Conservation (phyloP, 2,329 filamentous ascomycete genomes). For the Trichophyton simii region DNA sequence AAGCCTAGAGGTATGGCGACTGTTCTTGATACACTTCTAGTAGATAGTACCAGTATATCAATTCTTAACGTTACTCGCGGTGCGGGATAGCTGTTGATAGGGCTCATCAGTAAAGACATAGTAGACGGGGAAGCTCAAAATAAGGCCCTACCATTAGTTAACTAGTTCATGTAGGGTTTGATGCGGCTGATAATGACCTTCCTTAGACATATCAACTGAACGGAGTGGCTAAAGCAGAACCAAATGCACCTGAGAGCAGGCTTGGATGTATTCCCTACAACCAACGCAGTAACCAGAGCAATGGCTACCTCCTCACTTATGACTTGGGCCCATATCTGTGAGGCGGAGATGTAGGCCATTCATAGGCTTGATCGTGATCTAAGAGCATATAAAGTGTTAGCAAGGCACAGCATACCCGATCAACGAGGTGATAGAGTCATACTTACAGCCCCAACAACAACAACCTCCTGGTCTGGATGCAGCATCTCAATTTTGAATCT, state of each 20-base stretch:
- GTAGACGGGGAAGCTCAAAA: no score
- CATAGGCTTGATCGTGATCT: background rate
- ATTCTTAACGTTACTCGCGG: no score
- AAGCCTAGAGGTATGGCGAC: conserved; percentile 13
- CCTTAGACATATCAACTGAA: no score
- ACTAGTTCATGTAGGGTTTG: no score
- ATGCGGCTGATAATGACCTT: no score
- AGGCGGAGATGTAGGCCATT: background rate
- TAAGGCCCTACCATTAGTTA: no score
- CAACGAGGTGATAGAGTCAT: no score
- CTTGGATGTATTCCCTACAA: no score
- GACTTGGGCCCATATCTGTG: background rate
- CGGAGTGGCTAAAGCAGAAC: no score
- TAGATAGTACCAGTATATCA: conserved; percentile 6
- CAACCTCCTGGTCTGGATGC: conserved; percentile 25
- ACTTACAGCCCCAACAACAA: conserved; percentile 26
- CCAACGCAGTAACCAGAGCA: background rate
- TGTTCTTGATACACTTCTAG: conserved; percentile 7
- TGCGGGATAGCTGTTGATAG: background rate
- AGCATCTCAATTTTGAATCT: conserved; percentile 17
- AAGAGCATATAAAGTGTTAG: background rate
- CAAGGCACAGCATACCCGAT: background rate
- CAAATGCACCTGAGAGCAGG: no score
- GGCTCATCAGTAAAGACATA: conserved; percentile 13
- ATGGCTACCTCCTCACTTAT: background rate